Evolutionary conservation across 805 yeast genomes (phyloP), one percentile per base, ranked within the genome.

Genomic region (Myxozyma sirexii): DNA sequence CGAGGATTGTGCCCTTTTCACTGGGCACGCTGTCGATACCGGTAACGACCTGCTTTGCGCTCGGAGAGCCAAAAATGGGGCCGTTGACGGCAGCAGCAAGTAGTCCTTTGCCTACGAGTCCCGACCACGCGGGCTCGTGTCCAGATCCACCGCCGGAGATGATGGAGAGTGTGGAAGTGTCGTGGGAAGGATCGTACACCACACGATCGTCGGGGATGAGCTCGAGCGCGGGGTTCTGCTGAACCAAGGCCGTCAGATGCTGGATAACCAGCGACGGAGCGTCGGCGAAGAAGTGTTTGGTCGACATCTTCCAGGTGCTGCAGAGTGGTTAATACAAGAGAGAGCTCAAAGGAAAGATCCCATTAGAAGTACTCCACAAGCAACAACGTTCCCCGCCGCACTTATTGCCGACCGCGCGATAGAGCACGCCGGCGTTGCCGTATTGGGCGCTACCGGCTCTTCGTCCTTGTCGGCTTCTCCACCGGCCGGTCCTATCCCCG

Each of bases 101-200:
- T 63, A 87, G 75, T 47, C 96, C 94, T 15, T 83, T 79, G 12
- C 97, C 97, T 24, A 92, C 91, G 71, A 85, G 91, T 0, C 97
- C 97, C 5, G 89, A 90, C 71, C 92, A 97, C 3, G 91, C 79
- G 21, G 97, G 97, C 74, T 92, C 98, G 70, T 92, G 98, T 45
- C 98, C 98, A 10, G 91, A 84, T 27, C 97, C 97, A 56, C 98
- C 98, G 59, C 97, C 97, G 33, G 96, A 85, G 29, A 92, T 76
- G 53, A 92, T 69, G 4, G 89, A 81, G 46, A 91, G 87, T 19
- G 56, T 69, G 39, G 64, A 43, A 4, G 59, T 56, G 15, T 53
- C 62, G 35, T 65, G 63, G 26, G 80, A 76, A 4, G 66, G 57
- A 24, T 52, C 60, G 29, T 67, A 61, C 13, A 56, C 54, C 24